A percentile compares a stretch with the other conserved stretches of the same genome.
Evolutionary conservation across 2,329 filamentous ascomycete species (phyloP).

Genomic region (Verticillium dahliae): DNA sequence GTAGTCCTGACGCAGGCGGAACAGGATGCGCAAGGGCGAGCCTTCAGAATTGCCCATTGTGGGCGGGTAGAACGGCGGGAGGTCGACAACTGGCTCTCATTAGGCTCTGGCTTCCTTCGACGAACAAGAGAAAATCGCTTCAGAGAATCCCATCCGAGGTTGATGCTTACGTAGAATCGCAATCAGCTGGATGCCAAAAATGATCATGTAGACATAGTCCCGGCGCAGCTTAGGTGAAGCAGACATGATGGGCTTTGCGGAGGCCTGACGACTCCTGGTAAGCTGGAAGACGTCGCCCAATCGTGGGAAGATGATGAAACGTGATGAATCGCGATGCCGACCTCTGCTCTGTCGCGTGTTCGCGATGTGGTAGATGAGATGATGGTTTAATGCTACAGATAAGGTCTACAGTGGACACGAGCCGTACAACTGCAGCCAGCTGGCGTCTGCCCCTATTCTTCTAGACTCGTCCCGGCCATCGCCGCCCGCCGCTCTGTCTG

Average conservation of each 20-base stretch:
- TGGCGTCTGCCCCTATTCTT: not conserved
- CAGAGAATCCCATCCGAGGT: not conserved
- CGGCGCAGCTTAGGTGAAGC: conserved; percentile 11
- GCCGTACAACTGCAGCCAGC: not conserved
- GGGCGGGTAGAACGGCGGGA: conserved; percentile 44
- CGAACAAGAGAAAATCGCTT: not conserved
- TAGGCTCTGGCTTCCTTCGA: too few relatives aligned
- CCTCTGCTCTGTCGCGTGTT: not conserved
- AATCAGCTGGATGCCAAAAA: conserved; percentile 22
- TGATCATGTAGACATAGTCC: conserved; percentile 27
- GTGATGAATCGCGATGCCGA: not conserved
- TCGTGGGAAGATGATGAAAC: not conserved
- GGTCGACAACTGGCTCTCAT: conserved; percentile 39
- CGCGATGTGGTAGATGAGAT: not conserved
- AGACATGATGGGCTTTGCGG: conserved; percentile 5
- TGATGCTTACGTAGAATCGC: conserved; percentile 13
- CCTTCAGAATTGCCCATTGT: conserved; percentile 33
- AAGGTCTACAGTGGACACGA: not conserved
- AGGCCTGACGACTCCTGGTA: not conserved
- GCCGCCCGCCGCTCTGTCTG: not conserved
- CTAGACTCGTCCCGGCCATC: not conserved
- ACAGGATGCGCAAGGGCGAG: conserved; percentile 41
- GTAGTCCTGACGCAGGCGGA: conserved; percentile 39
- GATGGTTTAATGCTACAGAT: not conserved
- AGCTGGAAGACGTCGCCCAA: not conserved